Evolutionary conservation across 2,329 filamentous ascomycete species (phyloP), one percentile per base, ranked within the genome.

Genomic region (Talaromyces sp.): DNA sequence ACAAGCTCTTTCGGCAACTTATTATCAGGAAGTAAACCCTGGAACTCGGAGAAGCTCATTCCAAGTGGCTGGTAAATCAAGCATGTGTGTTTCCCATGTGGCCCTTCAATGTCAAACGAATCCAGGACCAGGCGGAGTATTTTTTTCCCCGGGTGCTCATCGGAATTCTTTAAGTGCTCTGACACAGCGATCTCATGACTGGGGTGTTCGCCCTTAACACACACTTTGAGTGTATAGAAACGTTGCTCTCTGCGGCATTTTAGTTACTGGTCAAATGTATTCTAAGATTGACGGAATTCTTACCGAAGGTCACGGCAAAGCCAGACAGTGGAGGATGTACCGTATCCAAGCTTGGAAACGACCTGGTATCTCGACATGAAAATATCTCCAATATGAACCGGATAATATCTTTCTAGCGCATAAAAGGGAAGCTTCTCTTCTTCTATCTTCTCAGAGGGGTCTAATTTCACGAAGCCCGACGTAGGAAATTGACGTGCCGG

Each of bases 51-150:
- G 0, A 78, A 65, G 68, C 73, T 81, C 56, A 80, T 76, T 69
- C 74, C 78, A 26, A 82, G 69, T 10, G 77, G 78, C 4, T 69
- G 70, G 68, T 75, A 74, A 17, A 77, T 69, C 7, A 77, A 70
- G 49, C 74, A 77, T 55, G 56, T 64, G 63, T 77, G 72, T 38
- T 49, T 29, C 24, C 56, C 60, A 21, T 56, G 14, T 2, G 52
- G 60, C 13, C 60, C 56, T 9, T 41, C 21, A 11, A 59, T 27
- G 3, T 59, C 56, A 41, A 61, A 61, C 1, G 32, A 55, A 29
- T 58, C 50, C 8, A 61, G n/a, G 14, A 61, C 38, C 13, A 49
- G 43, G 26, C 50, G 55, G 29, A 79, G 60, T 6, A 62, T 59
- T 6, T 62, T 59, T n/a, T 63, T 66, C n/a, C 74, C 74, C 11